Percentiles rank a stretch among this genome's conserved stretches.
Conservation (phyloP, 2,329 filamentous ascomycete species). For the Aspergillus melleus region DNA sequence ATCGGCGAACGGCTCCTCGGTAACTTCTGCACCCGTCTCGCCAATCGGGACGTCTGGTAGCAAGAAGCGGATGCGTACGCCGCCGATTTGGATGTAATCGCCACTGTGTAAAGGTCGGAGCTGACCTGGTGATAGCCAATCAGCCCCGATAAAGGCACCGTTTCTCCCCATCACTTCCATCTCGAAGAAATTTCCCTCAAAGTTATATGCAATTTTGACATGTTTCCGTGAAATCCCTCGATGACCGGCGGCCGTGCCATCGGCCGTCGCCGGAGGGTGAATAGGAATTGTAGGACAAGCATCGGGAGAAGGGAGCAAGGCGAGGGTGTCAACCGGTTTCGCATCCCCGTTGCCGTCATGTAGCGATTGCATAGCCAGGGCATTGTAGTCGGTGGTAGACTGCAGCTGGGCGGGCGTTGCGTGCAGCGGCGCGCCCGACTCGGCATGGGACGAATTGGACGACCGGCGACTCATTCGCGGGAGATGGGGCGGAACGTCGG, state of each 20-base stretch:
- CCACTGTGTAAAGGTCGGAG: slow-evolving; percentile 55
- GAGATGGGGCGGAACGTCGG: slow-evolving; percentile 42
- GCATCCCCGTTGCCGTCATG: slow-evolving; percentile 37
- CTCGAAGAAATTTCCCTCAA: slow-evolving; percentile 57
- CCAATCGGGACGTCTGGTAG: slow-evolving; percentile 54
- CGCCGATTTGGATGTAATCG: slow-evolving; percentile 60
- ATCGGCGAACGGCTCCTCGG: slow-evolving; percentile 43
- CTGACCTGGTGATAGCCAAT: slow-evolving; percentile 49
- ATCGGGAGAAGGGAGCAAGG: slow-evolving; percentile 51
- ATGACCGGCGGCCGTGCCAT: slow-evolving; percentile 50
- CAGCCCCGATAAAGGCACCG: slow-evolving; percentile 56
- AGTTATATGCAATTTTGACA: slow-evolving; percentile 61
- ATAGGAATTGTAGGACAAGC: slow-evolving; percentile 61
- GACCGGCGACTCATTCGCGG: slow-evolving; percentile 49
- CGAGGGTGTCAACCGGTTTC: slow-evolving; percentile 48
- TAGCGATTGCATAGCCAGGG: slow-evolving; percentile 47
- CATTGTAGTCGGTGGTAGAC: slow-evolving; percentile 46
- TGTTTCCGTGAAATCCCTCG: slow-evolving; percentile 64
- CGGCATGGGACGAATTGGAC: slow-evolving; percentile 50
- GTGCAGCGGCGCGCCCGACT: slow-evolving; percentile 35
- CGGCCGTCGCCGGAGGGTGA: slow-evolving; percentile 53
- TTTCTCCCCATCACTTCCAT: slow-evolving; percentile 61
- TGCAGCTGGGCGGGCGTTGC: slow-evolving; percentile 41
- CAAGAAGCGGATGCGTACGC: slow-evolving; percentile 57
- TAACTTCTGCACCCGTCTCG: slow-evolving; percentile 49